Conservation (phyloP, 768 basidiomycete species). For the Hirschioporus abietinus region DNA sequence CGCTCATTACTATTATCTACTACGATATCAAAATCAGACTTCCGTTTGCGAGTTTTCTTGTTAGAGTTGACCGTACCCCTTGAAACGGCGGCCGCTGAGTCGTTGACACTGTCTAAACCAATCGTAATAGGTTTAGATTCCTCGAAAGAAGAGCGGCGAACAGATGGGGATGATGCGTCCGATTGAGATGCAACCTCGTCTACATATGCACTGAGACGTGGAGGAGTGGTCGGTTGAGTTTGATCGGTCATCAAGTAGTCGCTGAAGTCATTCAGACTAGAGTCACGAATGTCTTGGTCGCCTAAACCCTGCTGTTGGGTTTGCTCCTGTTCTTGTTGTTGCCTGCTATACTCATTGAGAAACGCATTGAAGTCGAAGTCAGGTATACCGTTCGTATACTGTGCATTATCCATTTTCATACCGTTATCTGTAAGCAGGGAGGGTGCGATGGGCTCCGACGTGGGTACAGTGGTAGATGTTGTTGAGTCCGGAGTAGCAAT, state of each 20-base stretch:
- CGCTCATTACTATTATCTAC: conserved; percentile 12
- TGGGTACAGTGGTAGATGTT: neutral
- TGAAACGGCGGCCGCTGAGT: neutral
- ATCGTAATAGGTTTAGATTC: neutral
- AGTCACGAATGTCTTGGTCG: conserved; percentile 24
- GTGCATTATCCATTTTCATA: neutral
- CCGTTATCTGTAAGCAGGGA: neutral
- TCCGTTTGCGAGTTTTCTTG: conserved; percentile 23
- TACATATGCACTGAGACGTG: conserved; percentile 37
- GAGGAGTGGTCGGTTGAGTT: conserved; percentile 22
- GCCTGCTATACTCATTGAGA: conserved; percentile 32
- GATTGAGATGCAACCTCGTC: conserved; percentile 35
- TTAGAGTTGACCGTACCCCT: conserved; percentile 5
- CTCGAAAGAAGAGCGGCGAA: neutral
- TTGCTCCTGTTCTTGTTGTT: conserved; percentile 23
- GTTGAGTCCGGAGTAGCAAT: neutral
- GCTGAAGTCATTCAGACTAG: conserved; percentile 25
- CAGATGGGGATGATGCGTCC: conserved; percentile 6
- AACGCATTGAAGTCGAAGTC: conserved; percentile 38
- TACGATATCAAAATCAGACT: conserved; percentile 24
- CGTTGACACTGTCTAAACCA: too few relatives aligned
- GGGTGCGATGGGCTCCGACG: neutral
- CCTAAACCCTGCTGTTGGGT: conserved; percentile 28
- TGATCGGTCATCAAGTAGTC: conserved; percentile 24
- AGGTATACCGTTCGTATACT: conserved; percentile 6